Percentiles rank a stretch among this genome's conserved stretches.
Evolutionary conservation across 169 alveolate genomes (phyloP).

Genomic region (Cryptosporidium ryanae): DNA sequence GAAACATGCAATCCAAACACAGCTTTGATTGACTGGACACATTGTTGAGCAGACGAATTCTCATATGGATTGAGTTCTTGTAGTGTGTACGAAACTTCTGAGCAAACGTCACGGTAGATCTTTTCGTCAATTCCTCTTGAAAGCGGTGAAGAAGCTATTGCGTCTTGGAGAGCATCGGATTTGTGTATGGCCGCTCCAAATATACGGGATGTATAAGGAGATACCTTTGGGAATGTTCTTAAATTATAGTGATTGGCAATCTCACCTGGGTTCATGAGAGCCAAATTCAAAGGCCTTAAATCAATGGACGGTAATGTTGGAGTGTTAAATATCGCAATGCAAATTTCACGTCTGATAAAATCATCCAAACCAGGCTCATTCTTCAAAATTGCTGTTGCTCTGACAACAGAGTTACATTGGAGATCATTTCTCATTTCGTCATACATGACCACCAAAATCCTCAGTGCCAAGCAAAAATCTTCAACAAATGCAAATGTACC

Average conservation of each 20-base stretch:
- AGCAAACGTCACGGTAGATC: constrained; percentile 68
- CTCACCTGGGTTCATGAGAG: constrained; percentile 53
- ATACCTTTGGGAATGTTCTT: constrained; percentile 55
- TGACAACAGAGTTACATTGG: constrained; percentile 57
- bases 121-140: constrained; percentile 54
- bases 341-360: constrained; percentile 43
- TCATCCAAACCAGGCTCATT: constrained; percentile 41
- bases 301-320: constrained; percentile 66
- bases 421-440: constrained; percentile 70
- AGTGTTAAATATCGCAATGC: constrained; percentile 31
- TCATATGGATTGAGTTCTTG: constrained; percentile 72
- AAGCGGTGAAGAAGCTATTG: constrained; percentile 58
- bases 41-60: constrained; percentile 58
- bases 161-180: constrained; percentile 68
- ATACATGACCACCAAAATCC: constrained; percentile 62
- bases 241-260: constrained; percentile 57
- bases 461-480: constrained; percentile 37
- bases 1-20: constrained; percentile 59
- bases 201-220: constrained; percentile 65
- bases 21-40: constrained; percentile 51
- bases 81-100: constrained; percentile 55
- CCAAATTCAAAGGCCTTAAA: constrained; percentile 65
- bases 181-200: constrained; percentile 52
- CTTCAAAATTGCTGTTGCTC: constrained; percentile 45
- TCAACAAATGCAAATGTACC: constrained; percentile 54